These are phyloP conservation scores for Stachybotrys elegans DNA, from an alignment of 2,329 filamentous ascomycete genomes.

Conservation along the genomic window DNA sequence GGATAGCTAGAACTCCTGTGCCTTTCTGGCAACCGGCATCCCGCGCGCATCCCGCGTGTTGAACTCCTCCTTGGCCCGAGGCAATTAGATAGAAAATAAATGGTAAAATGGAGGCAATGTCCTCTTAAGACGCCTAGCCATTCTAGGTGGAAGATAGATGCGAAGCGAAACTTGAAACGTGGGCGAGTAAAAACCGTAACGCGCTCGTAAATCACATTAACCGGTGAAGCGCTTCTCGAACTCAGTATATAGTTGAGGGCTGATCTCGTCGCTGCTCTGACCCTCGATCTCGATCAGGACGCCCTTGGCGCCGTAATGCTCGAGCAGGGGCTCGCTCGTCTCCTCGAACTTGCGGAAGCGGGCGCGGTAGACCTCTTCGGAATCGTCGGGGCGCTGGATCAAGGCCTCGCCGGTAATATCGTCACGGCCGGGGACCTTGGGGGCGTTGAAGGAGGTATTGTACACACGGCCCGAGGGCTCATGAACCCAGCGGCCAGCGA, in stretches of 20 bases:
- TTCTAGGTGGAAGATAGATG: not conserved
- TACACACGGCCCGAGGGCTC: conserved; percentile 87
- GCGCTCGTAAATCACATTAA: conserved; percentile 10
- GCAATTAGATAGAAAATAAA: not conserved
- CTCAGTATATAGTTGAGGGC: conserved; percentile 78
- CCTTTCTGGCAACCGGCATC: too few relatives aligned
- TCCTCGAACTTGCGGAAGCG: conserved; percentile 82
- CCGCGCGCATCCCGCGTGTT: too few relatives aligned
- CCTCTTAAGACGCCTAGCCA: not conserved
- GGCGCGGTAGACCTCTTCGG: conserved; percentile 76
- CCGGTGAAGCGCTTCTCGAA: conserved; percentile 68
- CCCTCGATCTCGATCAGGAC: conserved; percentile 85
- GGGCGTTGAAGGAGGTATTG: conserved; percentile 89
- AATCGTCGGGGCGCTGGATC: conserved; percentile 79
- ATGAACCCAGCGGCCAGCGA: conserved; percentile 90
- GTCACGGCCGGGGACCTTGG: conserved; percentile 73
- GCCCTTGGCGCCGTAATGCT: conserved; percentile 81
- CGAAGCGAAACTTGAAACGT: not conserved
- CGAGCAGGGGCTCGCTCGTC: conserved; percentile 76
- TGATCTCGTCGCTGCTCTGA: conserved; percentile 91
- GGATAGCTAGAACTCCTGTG: too few relatives aligned
- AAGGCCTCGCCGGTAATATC: conserved; percentile 87
- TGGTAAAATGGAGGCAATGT: not conserved
- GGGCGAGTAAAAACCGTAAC: not conserved
- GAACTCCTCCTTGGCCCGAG: not conserved